These are phyloP conservation scores for Pseudozyma tsukubaensis DNA, from an alignment of 1,284 basidiomycete genomes.

Conservation along the genomic window DNA sequence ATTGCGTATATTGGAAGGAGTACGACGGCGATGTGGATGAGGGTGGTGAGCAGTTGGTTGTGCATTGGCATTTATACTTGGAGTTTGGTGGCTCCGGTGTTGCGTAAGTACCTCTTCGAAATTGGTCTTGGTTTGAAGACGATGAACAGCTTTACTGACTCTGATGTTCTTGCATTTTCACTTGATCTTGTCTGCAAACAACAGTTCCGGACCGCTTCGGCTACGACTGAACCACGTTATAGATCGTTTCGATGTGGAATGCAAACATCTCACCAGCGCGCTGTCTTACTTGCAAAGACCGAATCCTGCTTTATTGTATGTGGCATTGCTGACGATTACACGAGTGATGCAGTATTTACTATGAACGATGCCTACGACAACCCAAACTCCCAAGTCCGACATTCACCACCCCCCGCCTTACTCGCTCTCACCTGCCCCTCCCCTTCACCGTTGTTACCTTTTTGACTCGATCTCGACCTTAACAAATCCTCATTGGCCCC, in stretches of 20 bases:
- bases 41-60: conserved; percentile 85
- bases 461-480: conserved; percentile 19
- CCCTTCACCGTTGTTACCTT: background rate
- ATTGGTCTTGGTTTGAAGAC: background rate
- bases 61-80: conserved; percentile 59
- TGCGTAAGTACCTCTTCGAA: conserved; percentile 77
- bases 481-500: conserved; percentile 58
- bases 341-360: background rate
- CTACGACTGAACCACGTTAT: conserved; percentile 27
- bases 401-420: conserved; percentile 58
- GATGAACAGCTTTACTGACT: conserved; percentile 13
- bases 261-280: background rate
- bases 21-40: conserved; percentile 99
- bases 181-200: background rate
- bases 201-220: conserved; percentile 63
- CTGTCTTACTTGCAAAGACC: background rate
- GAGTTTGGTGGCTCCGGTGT: conserved; percentile 79
- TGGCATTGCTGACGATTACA: background rate
- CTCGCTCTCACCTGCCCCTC: conserved; percentile 24
- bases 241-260: background rate
- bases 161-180: background rate
- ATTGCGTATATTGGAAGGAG: conserved; percentile 95
- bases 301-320: no score
- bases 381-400: conserved; percentile 64
- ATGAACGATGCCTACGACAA: conserved; percentile 15